Evolutionary conservation across 31 red algal species (phyloP).

Genomic region (Asparagopsis taxiformis): DNA sequence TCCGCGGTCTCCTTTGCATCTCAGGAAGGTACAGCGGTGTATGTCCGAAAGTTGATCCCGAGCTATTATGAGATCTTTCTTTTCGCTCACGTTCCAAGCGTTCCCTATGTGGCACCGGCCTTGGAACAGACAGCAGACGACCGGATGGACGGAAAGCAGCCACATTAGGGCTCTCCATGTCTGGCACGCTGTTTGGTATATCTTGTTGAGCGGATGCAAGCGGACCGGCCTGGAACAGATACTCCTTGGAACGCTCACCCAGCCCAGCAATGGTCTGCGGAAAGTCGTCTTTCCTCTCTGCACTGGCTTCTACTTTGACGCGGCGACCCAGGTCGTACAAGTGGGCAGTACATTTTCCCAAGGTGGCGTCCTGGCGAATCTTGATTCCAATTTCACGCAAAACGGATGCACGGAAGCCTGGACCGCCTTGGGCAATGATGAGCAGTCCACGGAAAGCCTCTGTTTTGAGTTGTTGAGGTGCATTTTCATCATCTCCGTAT

Average conservation of each 20-base stretch:
- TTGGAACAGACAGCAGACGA: slow-evolving; percentile 39
- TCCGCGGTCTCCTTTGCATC: slow-evolving; percentile 14
- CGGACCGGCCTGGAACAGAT: slow-evolving; percentile 56
- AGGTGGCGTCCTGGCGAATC: slow-evolving; percentile 38
- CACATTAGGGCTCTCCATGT: slow-evolving; percentile 27
- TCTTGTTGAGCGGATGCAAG: slow-evolving; percentile 7
- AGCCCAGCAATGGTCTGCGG: slow-evolving; percentile 65
- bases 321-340: slow-evolving; percentile 51
- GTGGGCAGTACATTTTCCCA: slow-evolving; percentile 33
- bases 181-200: slow-evolving; percentile 41
- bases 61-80: not conserved
- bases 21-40: not conserved
- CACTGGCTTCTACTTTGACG: slow-evolving; percentile 55
- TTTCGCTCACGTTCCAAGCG: slow-evolving; percentile 32
- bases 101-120: slow-evolving; percentile 38
- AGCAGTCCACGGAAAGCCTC: slow-evolving; percentile 59
- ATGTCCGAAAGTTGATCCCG: not conserved
- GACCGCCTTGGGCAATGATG: slow-evolving; percentile 48
- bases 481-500: slow-evolving; percentile 15
- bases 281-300: slow-evolving; percentile 61
- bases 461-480: slow-evolving; percentile 18
- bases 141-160: slow-evolving; percentile 48
- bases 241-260: slow-evolving; percentile 35
- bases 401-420: slow-evolving; percentile 37
- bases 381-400: slow-evolving; percentile 60